These are phyloP conservation scores for Kodamaea kaohsiungensis DNA, from an alignment of 805 yeast genomes.

Conservation along the genomic window DNA sequence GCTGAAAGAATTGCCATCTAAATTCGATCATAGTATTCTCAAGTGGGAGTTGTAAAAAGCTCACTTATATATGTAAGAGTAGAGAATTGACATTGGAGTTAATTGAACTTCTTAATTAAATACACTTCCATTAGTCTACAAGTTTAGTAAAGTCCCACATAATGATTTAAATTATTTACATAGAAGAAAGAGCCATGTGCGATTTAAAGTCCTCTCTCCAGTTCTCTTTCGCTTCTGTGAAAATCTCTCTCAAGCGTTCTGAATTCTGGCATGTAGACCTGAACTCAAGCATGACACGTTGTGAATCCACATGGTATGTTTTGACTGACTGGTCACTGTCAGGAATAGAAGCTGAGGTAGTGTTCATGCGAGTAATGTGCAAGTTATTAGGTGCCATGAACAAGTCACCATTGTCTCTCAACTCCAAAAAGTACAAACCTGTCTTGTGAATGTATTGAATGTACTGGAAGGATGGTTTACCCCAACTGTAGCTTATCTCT, in stretches of 20 bases:
- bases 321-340: slow-evolving; percentile 25
- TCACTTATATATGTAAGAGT: too few relatives aligned
- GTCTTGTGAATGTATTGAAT: slow-evolving; percentile 89
- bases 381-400: slow-evolving; percentile 86
- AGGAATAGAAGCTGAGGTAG: slow-evolving; percentile 26
- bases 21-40: too few relatives aligned
- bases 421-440: slow-evolving; percentile 88
- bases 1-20: slow-evolving; percentile 75
- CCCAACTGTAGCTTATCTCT: slow-evolving; percentile 88
- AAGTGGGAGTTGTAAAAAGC: too few relatives aligned
- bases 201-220: slow-evolving; percentile 40
- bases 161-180: neutral
- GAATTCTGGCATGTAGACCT: slow-evolving; percentile 59
- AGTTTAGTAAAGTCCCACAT: neutral
- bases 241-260: slow-evolving; percentile 49
- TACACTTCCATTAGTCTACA: neutral
- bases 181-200: slow-evolving; percentile 2
- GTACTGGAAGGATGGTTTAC: slow-evolving; percentile 74
- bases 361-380: slow-evolving; percentile 72
- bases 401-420: slow-evolving; percentile 74
- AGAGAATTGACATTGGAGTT: too few relatives aligned
- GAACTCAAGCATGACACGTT: slow-evolving; percentile 70
- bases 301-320: slow-evolving; percentile 57
- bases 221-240: slow-evolving; percentile 56
- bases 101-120: too few relatives aligned